A percentile compares a stretch with the other conserved stretches of the same genome.
These are phyloP conservation scores for Amanita fuliginea DNA, from an alignment of 768 basidiomycete genomes.

Conservation along the genomic window DNA sequence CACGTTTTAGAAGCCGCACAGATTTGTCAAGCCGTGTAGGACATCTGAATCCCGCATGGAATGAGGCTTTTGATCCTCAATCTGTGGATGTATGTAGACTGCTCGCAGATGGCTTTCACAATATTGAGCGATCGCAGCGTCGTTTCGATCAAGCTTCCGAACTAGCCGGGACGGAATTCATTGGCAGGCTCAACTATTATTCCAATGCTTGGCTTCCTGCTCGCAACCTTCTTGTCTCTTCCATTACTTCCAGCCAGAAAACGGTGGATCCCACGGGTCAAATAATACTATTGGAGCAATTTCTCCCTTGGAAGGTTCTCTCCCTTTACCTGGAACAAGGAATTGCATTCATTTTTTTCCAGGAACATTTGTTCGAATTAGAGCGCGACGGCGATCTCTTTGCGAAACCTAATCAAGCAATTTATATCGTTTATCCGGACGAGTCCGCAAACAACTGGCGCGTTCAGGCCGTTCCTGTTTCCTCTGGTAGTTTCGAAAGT, in stretches of 20 bases:
- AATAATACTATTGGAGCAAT: constrained; percentile 71
- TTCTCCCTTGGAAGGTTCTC: constrained; percentile 79
- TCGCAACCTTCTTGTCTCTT: constrained; percentile 57
- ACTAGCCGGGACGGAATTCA: constrained; percentile 80
- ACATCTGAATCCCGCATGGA: constrained; percentile 87
- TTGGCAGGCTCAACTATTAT: constrained; percentile 70
- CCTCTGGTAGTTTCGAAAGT: constrained; percentile 79
- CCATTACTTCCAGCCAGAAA: constrained; percentile 44
- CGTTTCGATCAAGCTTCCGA: constrained; percentile 72
- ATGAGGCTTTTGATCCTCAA: constrained; percentile 57
- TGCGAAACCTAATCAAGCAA: constrained; percentile 37
- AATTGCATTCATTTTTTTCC: neutral
- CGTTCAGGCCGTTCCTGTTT: constrained; percentile 81
- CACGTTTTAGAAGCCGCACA: constrained; percentile 68
- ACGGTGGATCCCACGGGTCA: constrained; percentile 60
- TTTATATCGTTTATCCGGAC: constrained; percentile 89
- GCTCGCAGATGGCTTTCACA: neutral
- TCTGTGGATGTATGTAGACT: constrained; percentile 55
- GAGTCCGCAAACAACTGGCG: constrained; percentile 73
- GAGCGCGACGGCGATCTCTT: constrained; percentile 43
- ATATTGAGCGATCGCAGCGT: constrained; percentile 27
- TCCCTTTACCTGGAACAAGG: neutral
- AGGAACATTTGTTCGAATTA: constrained; percentile 84
- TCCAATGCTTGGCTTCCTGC: constrained; percentile 90
- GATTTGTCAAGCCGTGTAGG: constrained; percentile 81